phyloP scores from a whole-genome alignment of 192 early-diverging fungal genomes.

The Coemansia sp. region DNA sequence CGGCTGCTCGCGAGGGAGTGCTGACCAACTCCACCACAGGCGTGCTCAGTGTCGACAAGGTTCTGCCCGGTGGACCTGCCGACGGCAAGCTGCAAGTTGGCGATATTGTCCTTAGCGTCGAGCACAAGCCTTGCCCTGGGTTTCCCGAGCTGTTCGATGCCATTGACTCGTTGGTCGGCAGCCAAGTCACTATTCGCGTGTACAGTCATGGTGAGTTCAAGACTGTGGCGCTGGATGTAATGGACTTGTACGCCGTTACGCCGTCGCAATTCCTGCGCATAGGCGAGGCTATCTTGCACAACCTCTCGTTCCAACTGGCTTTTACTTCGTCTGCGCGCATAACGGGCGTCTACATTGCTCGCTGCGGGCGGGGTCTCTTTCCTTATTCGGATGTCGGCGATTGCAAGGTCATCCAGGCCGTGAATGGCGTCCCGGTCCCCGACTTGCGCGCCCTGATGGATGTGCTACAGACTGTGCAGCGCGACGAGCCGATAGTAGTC shows the following conservation, averaged over 20 bases:
- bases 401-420: slow-evolving; percentile 12
- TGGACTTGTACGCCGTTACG: slow-evolving; percentile 72
- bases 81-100: slow-evolving; percentile 60
- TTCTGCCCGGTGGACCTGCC: slow-evolving; percentile 71
- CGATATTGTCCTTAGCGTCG: slow-evolving; percentile 65
- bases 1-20: slow-evolving; percentile 53
- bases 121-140: slow-evolving; percentile 57
- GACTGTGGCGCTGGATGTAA: slow-evolving; percentile 51
- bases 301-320: slow-evolving; percentile 68
- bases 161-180: slow-evolving; percentile 59
- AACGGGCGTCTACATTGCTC: slow-evolving; percentile 16
- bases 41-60: slow-evolving; percentile 60
- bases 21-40: slow-evolving; percentile 61
- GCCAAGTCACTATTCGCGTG: slow-evolving; percentile 53
- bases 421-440: slow-evolving; percentile 15
- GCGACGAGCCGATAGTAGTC: slow-evolving; percentile 18
- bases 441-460: slow-evolving; percentile 24
- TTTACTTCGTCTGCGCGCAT: slow-evolving; percentile 17
- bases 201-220: slow-evolving; percentile 54
- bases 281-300: slow-evolving; percentile 70
- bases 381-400: neutral
- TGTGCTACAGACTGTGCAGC: slow-evolving; percentile 3
- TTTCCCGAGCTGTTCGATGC: slow-evolving; percentile 62
- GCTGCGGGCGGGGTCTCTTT: slow-evolving; percentile 1
- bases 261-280: slow-evolving; percentile 78